These are phyloP conservation scores for Saccharomycopsis sp. DNA, from an alignment of 805 yeast species.

Conservation along the genomic window DNA sequence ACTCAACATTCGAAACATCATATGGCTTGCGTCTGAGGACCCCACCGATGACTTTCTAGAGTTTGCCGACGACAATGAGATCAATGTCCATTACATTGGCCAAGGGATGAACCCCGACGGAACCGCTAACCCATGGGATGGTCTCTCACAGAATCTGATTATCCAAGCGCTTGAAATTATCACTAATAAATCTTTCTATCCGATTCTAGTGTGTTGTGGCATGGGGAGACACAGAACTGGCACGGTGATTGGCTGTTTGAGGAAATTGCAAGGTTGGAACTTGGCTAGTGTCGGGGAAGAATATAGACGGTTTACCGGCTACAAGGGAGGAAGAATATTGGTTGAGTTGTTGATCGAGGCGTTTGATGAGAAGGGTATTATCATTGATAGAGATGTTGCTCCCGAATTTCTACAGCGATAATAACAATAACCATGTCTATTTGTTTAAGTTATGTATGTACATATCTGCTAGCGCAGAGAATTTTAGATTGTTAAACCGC, in stretches of 20 bases:
- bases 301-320: constrained; percentile 88
- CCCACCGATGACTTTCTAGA: constrained; percentile 84
- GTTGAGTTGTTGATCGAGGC: constrained; percentile 87
- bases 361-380: constrained; percentile 42
- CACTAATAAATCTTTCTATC: constrained; percentile 66
- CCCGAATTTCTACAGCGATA: constrained; percentile 47
- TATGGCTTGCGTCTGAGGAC: constrained; percentile 95
- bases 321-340: constrained; percentile 83
- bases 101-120: constrained; percentile 52
- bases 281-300: constrained; percentile 89
- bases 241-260: constrained; percentile 87
- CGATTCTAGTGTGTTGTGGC: constrained; percentile 88
- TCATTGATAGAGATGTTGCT: constrained; percentile 35
- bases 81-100: constrained; percentile 77
- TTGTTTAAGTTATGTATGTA: too few relatives aligned
- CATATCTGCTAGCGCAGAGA: too few relatives aligned
- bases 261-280: constrained; percentile 96
- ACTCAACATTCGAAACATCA: constrained; percentile 66
- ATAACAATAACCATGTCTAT: too few relatives aligned
- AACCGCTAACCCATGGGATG: constrained; percentile 90
- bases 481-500: too few relatives aligned
- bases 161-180: constrained; percentile 72
- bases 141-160: constrained; percentile 76
- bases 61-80: constrained; percentile 66
- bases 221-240: constrained; percentile 99